phyloP scores from a whole-genome alignment of 441 rosid genomes.

The Melastoma candidum region DNA sequence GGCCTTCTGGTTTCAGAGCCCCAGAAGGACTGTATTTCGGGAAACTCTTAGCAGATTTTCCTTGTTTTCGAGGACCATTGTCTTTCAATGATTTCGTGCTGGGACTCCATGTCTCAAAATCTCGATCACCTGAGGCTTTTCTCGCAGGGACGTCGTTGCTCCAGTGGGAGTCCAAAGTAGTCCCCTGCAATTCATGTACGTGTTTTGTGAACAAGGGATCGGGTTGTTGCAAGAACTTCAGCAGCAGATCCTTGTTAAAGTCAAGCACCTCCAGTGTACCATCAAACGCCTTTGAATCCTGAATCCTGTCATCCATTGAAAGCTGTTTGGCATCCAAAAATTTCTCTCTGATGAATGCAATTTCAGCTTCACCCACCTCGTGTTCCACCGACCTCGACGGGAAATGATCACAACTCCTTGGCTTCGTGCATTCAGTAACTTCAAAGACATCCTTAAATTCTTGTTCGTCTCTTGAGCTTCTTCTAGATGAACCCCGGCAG shows the following conservation, averaged over 20 bases:
- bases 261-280: constrained; percentile 74
- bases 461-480: constrained; percentile 66
- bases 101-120: constrained; percentile 19
- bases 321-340: constrained; percentile 63
- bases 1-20: constrained; percentile 33
- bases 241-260: constrained; percentile 62
- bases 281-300: constrained; percentile 59
- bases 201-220: constrained; percentile 80
- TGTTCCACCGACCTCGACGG: constrained; percentile 25
- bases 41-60: constrained; percentile 26
- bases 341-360: constrained; percentile 57
- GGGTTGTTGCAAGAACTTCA: constrained; percentile 79
- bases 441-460: constrained; percentile 95
- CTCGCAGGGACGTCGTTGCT: constrained; percentile 23
- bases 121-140: constrained; percentile 28
- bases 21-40: constrained; percentile 21
- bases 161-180: constrained; percentile 32
- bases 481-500: constrained; percentile 40
- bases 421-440: constrained; percentile 55
- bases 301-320: constrained; percentile 62
- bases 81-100: constrained; percentile 26
- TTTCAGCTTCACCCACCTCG: constrained; percentile 49
- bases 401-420: constrained; percentile 25
- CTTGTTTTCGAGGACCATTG: constrained; percentile 26
- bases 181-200: constrained; percentile 53